A percentile compares a stretch with the other conserved stretches of the same genome.
These are phyloP conservation scores for Hymenoscyphus scutula DNA, from an alignment of 2,329 filamentous ascomycete genomes.

Conservation along the genomic window DNA sequence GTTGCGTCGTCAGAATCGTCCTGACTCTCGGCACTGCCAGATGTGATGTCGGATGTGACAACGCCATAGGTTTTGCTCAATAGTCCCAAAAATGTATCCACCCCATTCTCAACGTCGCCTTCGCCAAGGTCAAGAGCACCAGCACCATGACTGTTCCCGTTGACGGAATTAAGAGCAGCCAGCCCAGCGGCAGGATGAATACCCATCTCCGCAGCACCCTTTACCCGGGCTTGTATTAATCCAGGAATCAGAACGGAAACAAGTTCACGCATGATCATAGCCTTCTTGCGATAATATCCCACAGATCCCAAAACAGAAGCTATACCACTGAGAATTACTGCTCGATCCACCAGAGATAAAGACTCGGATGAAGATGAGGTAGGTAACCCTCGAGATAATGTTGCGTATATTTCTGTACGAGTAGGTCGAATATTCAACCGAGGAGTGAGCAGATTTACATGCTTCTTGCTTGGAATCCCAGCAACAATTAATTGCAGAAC, in stretches of 20 bases:
- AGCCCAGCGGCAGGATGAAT: conserved; percentile 91
- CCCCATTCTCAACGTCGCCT: conserved; percentile 62
- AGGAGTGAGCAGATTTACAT: conserved; percentile 46
- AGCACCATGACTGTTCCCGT: conserved; percentile 49
- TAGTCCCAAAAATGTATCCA: conserved; percentile 61
- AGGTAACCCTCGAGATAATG: conserved; percentile 70
- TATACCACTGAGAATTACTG: conserved; percentile 80
- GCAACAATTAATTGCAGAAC: conserved; percentile 65
- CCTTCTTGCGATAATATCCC: conserved; percentile 84
- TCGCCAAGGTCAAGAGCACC: conserved; percentile 61
- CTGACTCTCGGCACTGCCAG: conserved; percentile 15
- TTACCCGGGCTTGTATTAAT: conserved; percentile 84
- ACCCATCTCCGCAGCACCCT: conserved; percentile 92
- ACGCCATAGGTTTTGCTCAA: conserved; percentile 64
- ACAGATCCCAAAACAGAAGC: conserved; percentile 79
- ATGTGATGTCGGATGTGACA: conserved; percentile 38
- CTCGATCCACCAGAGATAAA: conserved; percentile 71
- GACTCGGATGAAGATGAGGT: conserved; percentile 60
- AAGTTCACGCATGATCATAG: conserved; percentile 82
- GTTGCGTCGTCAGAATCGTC: conserved; percentile 52
- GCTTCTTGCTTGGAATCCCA: conserved; percentile 54
- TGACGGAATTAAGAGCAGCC: conserved; percentile 62
- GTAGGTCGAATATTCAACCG: conserved; percentile 55
- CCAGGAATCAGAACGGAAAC: conserved; percentile 79
- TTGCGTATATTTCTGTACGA: conserved; percentile 61